A percentile compares a stretch with the other conserved stretches of the same genome.
These are phyloP conservation scores for Aspergillus steynii DNA, from an alignment of 495 filamentous ascomycete genomes.

Conservation along the genomic window DNA sequence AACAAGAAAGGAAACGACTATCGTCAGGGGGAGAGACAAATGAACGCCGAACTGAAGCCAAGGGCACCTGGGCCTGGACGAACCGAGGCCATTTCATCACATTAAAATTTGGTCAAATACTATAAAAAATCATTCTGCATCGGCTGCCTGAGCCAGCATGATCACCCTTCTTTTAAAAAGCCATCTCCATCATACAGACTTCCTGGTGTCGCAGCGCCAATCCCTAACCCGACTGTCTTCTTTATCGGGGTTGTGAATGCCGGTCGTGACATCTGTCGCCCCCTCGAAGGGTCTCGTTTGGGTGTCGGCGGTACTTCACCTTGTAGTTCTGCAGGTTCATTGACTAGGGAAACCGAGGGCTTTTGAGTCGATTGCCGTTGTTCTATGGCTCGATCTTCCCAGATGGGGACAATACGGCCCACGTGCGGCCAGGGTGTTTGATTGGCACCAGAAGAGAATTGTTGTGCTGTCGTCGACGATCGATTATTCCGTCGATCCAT, in stretches of 20 bases:
- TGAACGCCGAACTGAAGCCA: background rate
- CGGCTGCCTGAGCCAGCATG: slow-evolving; percentile 2
- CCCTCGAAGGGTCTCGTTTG: slow-evolving; percentile 3
- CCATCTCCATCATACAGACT: slow-evolving; percentile 53
- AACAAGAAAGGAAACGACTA: background rate
- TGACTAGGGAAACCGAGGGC: slow-evolving; percentile 10
- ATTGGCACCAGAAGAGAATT: background rate
- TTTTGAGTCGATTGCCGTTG: slow-evolving; percentile 10
- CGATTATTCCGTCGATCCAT: background rate
- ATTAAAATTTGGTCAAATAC: background rate
- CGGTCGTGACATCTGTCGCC: slow-evolving; percentile 18
- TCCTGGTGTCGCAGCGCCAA: slow-evolving; percentile 39
- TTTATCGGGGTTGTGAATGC: slow-evolving; percentile 34
- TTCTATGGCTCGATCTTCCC: slow-evolving; percentile 30
- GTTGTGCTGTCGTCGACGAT: background rate
- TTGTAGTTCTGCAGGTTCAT: slow-evolving; percentile 19
- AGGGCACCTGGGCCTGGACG: background rate
- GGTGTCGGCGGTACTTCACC: slow-evolving; percentile 16
- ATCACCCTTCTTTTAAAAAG: slow-evolving; percentile 43
- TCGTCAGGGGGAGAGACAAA: background rate
- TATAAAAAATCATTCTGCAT: slow-evolving; percentile 6
- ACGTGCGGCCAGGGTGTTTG: slow-evolving; percentile 5
- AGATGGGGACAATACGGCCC: slow-evolving; percentile 39
- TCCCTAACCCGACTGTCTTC: slow-evolving; percentile 35
- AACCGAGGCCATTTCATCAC: background rate